These are phyloP conservation scores for Pseudocohnilembus persalinus DNA, from an alignment of 169 alveolate genomes.

Conservation along the genomic window DNA sequence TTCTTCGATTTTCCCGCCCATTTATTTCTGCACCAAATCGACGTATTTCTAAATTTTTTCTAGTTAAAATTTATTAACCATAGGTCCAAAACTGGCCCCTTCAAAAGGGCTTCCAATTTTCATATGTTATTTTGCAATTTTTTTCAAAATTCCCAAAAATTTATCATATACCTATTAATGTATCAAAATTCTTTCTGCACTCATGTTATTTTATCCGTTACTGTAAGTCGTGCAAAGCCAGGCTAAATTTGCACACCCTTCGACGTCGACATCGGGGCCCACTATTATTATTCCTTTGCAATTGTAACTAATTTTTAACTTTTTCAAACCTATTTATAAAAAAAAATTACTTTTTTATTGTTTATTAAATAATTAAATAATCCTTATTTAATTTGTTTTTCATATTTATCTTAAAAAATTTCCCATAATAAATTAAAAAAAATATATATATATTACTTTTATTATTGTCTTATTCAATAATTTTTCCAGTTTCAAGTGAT, in stretches of 20 bases:
- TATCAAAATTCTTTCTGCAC: conserved; percentile 77
- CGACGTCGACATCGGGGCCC: conserved; percentile 81
- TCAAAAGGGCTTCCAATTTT: conserved; percentile 18
- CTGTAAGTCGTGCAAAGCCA: conserved; percentile 22
- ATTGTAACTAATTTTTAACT: conserved; percentile 84
- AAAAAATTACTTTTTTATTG: too few species aligned
- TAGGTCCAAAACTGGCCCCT: conserved; percentile 27
- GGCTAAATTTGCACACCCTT: conserved; percentile 73
- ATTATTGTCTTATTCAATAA: conserved; percentile 52
- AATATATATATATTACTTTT: conserved; percentile 68
- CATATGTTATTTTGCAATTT: not conserved
- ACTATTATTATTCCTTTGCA: conserved; percentile 87
- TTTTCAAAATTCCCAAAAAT: conserved; percentile 51
- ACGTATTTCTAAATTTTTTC: not conserved
- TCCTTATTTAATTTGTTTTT: too few species aligned
- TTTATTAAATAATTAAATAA: too few species aligned
- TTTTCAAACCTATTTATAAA: not conserved
- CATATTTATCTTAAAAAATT: too few species aligned
- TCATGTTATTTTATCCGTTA: conserved; percentile 80
- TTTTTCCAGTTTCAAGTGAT: conserved; percentile 75
- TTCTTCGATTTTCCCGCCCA: not conserved
- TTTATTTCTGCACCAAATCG: not conserved
- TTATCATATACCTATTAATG: conserved; percentile 82
- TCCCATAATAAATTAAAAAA: too few species aligned
- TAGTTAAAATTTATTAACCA: conserved; percentile 9